phyloP scores from a whole-genome alignment of 2,329 filamentous ascomycete species.

The Monilinia laxa region DNA sequence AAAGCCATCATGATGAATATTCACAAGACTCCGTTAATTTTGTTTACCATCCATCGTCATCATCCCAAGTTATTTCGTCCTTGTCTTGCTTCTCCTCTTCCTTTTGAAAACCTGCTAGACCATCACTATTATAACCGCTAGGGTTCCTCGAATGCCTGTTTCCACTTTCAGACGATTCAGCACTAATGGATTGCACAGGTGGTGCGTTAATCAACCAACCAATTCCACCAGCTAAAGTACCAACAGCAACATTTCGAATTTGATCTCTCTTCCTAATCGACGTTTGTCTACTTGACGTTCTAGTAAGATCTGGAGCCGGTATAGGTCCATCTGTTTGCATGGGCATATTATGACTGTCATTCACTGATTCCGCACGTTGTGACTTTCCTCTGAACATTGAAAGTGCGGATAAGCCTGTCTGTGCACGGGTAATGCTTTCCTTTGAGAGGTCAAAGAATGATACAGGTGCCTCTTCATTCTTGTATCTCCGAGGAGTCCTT shows the following conservation, averaged over 20 bases:
- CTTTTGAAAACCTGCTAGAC: not conserved
- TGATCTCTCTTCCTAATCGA: constrained; percentile 70
- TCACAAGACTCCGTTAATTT: not conserved
- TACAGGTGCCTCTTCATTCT: constrained; percentile 58
- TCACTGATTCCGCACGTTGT: constrained; percentile 17
- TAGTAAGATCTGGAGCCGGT: not conserved
- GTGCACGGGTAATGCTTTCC: constrained; percentile 59
- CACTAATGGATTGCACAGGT: not conserved
- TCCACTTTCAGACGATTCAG: constrained; percentile 1
- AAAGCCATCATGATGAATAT: not conserved
- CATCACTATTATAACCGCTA: not conserved
- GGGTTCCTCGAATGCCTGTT: not conserved
- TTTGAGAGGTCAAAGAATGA: constrained; percentile 64
- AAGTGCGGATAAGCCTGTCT: constrained; percentile 57
- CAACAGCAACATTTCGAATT: constrained; percentile 63
- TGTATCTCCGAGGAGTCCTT: constrained; percentile 41
- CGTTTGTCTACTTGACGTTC: constrained; percentile 32
- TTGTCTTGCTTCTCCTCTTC: not conserved
- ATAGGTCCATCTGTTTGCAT: not conserved
- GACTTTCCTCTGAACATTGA: constrained; percentile 38
- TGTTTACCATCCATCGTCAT: constrained; percentile 13
- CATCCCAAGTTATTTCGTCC: constrained; percentile 17
- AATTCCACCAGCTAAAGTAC: constrained; percentile 64
- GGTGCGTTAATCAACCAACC: constrained; percentile 66
- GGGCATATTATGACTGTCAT: not conserved